A percentile compares a stretch with the other conserved stretches of the same genome.
These are phyloP conservation scores for Cyclotella distinguenda DNA, from an alignment of 108 stramenopile species.

Conservation along the genomic window DNA sequence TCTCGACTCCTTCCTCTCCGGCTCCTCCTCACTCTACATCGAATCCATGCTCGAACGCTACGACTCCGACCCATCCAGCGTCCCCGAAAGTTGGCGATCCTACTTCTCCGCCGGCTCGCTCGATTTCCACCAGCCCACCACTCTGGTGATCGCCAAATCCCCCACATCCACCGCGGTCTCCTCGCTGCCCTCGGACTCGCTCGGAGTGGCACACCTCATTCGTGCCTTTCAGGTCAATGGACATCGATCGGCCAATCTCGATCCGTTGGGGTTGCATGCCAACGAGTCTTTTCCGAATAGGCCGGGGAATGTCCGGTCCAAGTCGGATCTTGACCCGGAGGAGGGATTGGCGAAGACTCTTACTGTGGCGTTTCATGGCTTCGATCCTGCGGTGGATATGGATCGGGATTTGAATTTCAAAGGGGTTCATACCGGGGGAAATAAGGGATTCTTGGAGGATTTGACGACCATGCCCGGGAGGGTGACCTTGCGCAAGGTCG, in stretches of 20 bases:
- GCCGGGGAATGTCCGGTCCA: conserved; percentile 51
- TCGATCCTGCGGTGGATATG: conserved; percentile 79
- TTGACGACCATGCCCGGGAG: conserved; percentile 71
- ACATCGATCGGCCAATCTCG: conserved; percentile 92
- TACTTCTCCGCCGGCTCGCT: conserved; percentile 16
- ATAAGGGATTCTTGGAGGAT: conserved; percentile 95
- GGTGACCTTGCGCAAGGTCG: conserved; percentile 85
- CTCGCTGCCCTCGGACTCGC: conserved; percentile 82
- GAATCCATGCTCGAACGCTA: conserved; percentile 85
- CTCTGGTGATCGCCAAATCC: conserved; percentile 23
- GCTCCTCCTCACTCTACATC: conserved; percentile 73
- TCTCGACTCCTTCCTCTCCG: conserved; percentile 69
- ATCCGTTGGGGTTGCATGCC: conserved; percentile 91
- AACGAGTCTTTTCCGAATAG: conserved; percentile 79
- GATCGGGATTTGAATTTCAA: conserved; percentile 90
- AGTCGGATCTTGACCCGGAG: conserved; percentile 27
- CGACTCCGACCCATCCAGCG: conserved; percentile 61
- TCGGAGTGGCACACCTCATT: conserved; percentile 93
- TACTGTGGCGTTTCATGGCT: conserved; percentile 90
- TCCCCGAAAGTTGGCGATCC: conserved; percentile 60
- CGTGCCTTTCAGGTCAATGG: conserved; percentile 97
- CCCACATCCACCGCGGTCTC: conserved; percentile 14
- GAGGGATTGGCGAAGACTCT: conserved; percentile 82
- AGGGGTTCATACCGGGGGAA: conserved; percentile 80
- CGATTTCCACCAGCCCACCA: conserved; percentile 40